phyloP scores from a whole-genome alignment of 345 rosid genomes.

The Hypericum perforatum region DNA sequence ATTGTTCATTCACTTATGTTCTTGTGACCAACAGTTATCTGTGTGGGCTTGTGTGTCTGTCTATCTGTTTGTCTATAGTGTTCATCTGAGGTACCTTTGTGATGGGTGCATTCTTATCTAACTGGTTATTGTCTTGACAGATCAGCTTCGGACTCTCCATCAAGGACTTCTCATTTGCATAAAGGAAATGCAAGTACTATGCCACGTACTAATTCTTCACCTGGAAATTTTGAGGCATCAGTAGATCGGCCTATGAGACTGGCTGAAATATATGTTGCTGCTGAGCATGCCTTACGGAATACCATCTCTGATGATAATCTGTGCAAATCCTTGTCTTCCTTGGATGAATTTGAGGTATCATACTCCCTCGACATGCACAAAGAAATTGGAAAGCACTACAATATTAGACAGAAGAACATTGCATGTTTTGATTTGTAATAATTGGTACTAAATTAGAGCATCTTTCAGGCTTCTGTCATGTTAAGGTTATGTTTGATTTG shows the following conservation, averaged over 20 bases:
- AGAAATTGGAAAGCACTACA: background rate
- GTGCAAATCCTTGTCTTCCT: conserved; percentile 64
- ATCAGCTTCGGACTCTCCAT: conserved; percentile 49
- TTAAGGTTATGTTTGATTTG: too few relatives aligned
- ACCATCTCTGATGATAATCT: conserved; percentile 69
- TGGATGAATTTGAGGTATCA: conserved; percentile 77
- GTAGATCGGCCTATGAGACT: conserved; percentile 90
- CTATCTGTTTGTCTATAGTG: too few relatives aligned
- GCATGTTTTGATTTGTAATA: too few relatives aligned
- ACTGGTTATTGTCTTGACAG: conserved; percentile 44
- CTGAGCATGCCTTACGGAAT: conserved; percentile 67
- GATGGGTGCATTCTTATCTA: conserved; percentile 14
- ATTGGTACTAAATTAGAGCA: too few relatives aligned
- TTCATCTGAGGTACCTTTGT: too few relatives aligned
- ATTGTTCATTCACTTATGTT: background rate
- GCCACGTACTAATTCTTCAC: conserved; percentile 71
- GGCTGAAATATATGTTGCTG: conserved; percentile 90
- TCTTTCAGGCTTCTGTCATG: too few relatives aligned
- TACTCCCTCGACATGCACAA: too few relatives aligned
- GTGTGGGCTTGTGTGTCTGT: too few relatives aligned
- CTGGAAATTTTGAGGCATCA: conserved; percentile 73
- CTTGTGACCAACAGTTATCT: background rate
- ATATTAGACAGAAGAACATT: too few relatives aligned
- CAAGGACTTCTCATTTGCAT: conserved; percentile 34
- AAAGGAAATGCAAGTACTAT: conserved; percentile 40